phyloP scores from a whole-genome alignment of 2,329 filamentous ascomycete species.

The Diaporthe helianthi region DNA sequence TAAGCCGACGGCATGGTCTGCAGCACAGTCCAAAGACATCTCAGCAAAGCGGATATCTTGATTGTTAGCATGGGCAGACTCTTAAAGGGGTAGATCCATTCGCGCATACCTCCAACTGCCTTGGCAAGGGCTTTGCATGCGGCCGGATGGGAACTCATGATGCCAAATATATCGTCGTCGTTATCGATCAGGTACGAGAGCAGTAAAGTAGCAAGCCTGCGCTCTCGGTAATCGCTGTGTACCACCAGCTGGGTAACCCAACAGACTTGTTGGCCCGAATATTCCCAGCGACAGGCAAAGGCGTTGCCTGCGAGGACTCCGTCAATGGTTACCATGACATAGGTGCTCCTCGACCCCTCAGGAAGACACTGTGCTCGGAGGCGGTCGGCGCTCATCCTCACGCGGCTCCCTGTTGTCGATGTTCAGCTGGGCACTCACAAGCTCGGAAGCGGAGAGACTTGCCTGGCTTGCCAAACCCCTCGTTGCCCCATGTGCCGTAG shows the following conservation, averaged over 20 bases:
- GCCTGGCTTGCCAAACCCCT: neutral
- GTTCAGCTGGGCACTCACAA: neutral
- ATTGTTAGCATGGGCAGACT: neutral
- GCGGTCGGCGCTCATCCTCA: neutral
- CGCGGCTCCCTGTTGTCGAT: constrained; percentile 1
- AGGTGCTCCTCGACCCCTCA: neutral
- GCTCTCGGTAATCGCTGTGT: neutral
- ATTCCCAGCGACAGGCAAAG: constrained; percentile 7
- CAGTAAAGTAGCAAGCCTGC: neutral
- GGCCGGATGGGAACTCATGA: constrained; percentile 5
- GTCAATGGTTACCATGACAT: neutral
- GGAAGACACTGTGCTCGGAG: constrained; percentile 12
- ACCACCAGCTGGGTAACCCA: constrained; percentile 3
- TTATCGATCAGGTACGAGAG: neutral
- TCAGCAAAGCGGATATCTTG: neutral
- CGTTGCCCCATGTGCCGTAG: neutral
- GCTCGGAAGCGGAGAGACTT: neutral
- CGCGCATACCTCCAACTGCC: neutral
- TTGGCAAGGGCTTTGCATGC: constrained; percentile 4
- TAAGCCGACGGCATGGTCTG: neutral
- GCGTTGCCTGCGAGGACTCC: neutral
- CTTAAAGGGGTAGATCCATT: neutral
- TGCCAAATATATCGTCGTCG: neutral
- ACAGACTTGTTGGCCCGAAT: neutral
- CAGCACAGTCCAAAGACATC: neutral